Evolutionary conservation across 176 grass and related monocot genomes (phyloP), one percentile per base, ranked within the genome.

Genomic region (Bolboschoenus planiculmis): DNA sequence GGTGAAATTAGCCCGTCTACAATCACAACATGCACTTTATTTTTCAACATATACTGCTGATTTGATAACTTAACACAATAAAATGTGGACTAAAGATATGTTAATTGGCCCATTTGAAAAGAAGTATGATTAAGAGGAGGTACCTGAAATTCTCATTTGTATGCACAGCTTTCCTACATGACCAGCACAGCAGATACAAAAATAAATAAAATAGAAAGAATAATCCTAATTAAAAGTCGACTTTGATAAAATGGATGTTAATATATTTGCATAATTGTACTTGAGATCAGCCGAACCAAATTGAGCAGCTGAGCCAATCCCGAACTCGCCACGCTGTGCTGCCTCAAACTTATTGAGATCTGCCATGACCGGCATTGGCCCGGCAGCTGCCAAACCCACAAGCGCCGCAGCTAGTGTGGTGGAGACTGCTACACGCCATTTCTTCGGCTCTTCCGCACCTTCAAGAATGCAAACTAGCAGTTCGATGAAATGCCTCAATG

Each of bases 291-390:
- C 97, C 15, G 85, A 91, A 61, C 91, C 93, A 84, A 90, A 99
- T 90, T 99, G 96, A 83, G 93, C 96, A 54, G 93, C 89, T 16
- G 96, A 99, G 36, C 96, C 93, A 48, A 95, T 99, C 68, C 93
- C 93, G 7, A 99, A 99, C 85, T 95, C 91, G 10, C 93, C 93
- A 27, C 93, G 86, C 76, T 94, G 81, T 7, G 93, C 93, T 10
- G 97, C 97, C 81, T 95, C 97, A 75, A 90, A 95, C 91, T 37
- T 95, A 85, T 99, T 99, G 21, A 95, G 93, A 18, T 99, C 92
- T 0, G 91, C 93, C 82, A 87, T 84, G 14, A 86, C 88, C 24
- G 91, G 85, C 91, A 84, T 87, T 43, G 86, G 43, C 1, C 77
- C 82, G 0, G 91, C 56, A 10, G 84, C 84, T 8, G 62, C 40